Evolutionary conservation across 1,284 basidiomycete species (phyloP).

Genomic region (Amylostereum chailletii): DNA sequence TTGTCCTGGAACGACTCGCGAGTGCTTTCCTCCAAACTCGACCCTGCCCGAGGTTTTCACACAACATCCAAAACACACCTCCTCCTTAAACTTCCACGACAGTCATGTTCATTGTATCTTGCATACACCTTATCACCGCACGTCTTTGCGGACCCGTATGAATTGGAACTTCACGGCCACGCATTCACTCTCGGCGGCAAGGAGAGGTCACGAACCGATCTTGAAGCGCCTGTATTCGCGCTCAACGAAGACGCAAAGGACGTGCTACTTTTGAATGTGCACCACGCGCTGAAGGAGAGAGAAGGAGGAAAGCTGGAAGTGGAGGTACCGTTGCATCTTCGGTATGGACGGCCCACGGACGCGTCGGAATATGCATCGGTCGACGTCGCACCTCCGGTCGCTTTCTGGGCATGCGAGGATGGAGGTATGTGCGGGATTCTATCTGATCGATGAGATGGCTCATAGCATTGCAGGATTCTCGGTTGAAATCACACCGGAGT

Average conservation of each 20-base stretch:
- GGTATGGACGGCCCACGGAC: slow-evolving; percentile 5
- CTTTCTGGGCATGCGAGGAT: slow-evolving; percentile 4
- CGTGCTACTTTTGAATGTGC: slow-evolving; percentile 2
- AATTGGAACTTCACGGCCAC: not conserved
- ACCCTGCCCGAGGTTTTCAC: slow-evolving; percentile 2
- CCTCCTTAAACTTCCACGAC: not conserved
- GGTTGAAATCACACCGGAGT: not conserved
- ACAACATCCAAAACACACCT: slow-evolving; percentile 5
- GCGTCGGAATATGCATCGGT: not conserved
- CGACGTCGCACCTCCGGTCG: slow-evolving; percentile 2
- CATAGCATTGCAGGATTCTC: not conserved
- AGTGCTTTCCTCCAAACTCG: slow-evolving; percentile 4
- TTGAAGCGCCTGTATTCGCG: slow-evolving; percentile 6
- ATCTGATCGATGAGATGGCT: not conserved
- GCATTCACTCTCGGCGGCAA: slow-evolving; percentile 8
- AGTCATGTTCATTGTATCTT: slow-evolving; percentile 2
- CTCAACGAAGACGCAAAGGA: not conserved
- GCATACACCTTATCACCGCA: slow-evolving; percentile 4
- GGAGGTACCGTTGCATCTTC: slow-evolving; percentile 5
- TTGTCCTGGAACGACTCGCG: too few relatives aligned
- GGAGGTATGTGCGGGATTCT: not conserved
- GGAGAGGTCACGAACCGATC: slow-evolving; percentile 1
- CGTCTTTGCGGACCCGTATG: slow-evolving; percentile 6
- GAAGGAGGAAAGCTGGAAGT: not conserved
- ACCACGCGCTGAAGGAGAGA: not conserved